Conservation (phyloP, 345 rosid genomes). For the Citrus maxima region DNA sequence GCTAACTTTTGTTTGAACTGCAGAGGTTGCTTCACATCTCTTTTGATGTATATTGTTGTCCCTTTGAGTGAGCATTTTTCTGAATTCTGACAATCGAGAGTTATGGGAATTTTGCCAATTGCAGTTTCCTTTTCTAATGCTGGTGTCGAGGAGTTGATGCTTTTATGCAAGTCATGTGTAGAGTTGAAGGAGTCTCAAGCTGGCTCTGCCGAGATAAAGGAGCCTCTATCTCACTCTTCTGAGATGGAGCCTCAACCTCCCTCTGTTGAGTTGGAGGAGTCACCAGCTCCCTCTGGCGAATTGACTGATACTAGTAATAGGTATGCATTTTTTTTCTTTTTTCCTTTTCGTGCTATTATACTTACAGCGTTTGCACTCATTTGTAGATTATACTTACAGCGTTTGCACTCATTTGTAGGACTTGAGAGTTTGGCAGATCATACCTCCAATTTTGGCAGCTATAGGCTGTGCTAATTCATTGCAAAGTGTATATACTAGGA, state of each 20-base stretch:
- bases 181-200: slow-evolving; percentile 34
- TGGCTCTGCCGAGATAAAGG: slow-evolving; percentile 19
- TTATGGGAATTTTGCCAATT: slow-evolving; percentile 20
- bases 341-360: neutral
- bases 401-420: neutral
- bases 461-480: neutral
- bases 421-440: neutral
- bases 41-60: slow-evolving; percentile 14
- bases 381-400: neutral
- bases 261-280: slow-evolving; percentile 16
- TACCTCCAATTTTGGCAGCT: neutral
- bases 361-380: neutral
- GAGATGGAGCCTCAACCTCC: slow-evolving; percentile 19
- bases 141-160: slow-evolving; percentile 30
- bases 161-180: slow-evolving; percentile 58
- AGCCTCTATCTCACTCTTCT: slow-evolving; percentile 24
- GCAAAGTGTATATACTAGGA: neutral
- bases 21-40: slow-evolving; percentile 57
- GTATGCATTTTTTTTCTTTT: slow-evolving; percentile 23
- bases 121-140: slow-evolving; percentile 36
- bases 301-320: slow-evolving; percentile 25
- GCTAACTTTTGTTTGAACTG: slow-evolving; percentile 71
- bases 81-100: neutral
- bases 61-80: neutral
- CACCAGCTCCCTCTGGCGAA: slow-evolving; percentile 25